Percentiles rank a stretch among this genome's conserved stretches.
Evolutionary conservation across 2,329 filamentous ascomycete species (phyloP).

Genomic region (Colletotrichum chrysophilum): DNA sequence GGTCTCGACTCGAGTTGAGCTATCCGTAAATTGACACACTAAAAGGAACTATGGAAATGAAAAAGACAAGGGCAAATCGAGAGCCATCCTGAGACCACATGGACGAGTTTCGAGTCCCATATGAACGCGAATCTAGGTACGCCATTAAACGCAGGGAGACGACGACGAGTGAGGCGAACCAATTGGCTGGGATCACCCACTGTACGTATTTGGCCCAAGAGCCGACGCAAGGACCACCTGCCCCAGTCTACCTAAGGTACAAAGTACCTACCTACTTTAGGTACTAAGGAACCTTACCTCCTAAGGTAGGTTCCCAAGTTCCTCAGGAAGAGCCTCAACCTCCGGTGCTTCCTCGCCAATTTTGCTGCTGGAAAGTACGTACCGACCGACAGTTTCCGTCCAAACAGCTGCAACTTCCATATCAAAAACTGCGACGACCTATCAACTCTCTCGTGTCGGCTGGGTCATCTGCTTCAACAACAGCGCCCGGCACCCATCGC

Average conservation of each 20-base stretch:
- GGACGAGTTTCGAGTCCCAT: background rate
- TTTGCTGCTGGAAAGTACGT: background rate
- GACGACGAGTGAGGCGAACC: background rate
- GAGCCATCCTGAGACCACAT: background rate
- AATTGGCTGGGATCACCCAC: background rate
- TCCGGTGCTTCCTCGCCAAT: background rate
- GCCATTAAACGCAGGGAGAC: background rate
- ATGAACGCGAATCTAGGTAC: background rate
- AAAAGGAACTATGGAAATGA: background rate
- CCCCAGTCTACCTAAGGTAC: background rate
- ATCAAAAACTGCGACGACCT: background rate
- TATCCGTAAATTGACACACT: background rate
- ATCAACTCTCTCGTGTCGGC: background rate
- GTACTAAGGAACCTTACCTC: too few species aligned
- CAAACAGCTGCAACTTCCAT: background rate
- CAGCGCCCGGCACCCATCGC: background rate
- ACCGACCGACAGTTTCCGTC: background rate
- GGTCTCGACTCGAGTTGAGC: background rate
- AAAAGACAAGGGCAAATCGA: background rate
- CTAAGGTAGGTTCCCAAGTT: background rate
- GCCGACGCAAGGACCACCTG: background rate
- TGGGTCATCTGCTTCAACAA: background rate
- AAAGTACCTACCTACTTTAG: too few species aligned
- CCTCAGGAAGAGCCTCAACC: background rate
- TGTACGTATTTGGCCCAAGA: background rate